A percentile compares a stretch with the other conserved stretches of the same genome.
phyloP scores from a whole-genome alignment of 306 rosid species.

The Vigna reflexopilosa region DNA sequence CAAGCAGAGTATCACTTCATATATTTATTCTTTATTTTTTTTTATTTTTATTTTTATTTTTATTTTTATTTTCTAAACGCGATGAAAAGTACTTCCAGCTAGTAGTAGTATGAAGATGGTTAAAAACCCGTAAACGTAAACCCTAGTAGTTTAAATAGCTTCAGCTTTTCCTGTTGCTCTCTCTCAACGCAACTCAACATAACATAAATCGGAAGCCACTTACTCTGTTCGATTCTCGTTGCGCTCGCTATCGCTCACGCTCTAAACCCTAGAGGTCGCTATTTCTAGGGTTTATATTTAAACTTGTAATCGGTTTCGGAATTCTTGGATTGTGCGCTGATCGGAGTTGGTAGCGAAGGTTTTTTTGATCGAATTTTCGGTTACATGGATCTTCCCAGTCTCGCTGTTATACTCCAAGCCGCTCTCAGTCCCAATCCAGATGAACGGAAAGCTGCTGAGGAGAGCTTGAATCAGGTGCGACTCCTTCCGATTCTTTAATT shows the following conservation, averaged over 20 bases:
- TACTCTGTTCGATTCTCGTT: constrained; percentile 43
- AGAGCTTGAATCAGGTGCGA: constrained; percentile 82
- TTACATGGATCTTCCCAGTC: constrained; percentile 84
- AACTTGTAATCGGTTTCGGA: constrained; percentile 35
- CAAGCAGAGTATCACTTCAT: background rate
- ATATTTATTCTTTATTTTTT: background rate
- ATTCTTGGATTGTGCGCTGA: constrained; percentile 12
- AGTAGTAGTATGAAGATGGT: constrained; percentile 7
- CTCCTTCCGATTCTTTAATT: constrained; percentile 14
- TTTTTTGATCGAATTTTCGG: constrained; percentile 40
- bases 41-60: background rate
- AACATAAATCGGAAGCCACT: constrained; percentile 32
- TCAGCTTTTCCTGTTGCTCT: constrained; percentile 26
- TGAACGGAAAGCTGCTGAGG: constrained; percentile 95
- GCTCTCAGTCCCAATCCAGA: constrained; percentile 93
- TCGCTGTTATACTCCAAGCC: constrained; percentile 82
- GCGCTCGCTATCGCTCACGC: background rate
- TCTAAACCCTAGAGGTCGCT: constrained; percentile 58
- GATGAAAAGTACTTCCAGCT: constrained; percentile 24
- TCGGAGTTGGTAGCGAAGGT: background rate
- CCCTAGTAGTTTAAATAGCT: constrained; percentile 81
- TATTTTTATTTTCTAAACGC: background rate
- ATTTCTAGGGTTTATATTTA: constrained; percentile 60
- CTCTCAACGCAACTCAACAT: constrained; percentile 20
- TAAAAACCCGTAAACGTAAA: constrained; percentile 71